These are phyloP conservation scores for Ensete glaucum DNA, from an alignment of 176 grass and related monocot genomes.

Conservation along the genomic window DNA sequence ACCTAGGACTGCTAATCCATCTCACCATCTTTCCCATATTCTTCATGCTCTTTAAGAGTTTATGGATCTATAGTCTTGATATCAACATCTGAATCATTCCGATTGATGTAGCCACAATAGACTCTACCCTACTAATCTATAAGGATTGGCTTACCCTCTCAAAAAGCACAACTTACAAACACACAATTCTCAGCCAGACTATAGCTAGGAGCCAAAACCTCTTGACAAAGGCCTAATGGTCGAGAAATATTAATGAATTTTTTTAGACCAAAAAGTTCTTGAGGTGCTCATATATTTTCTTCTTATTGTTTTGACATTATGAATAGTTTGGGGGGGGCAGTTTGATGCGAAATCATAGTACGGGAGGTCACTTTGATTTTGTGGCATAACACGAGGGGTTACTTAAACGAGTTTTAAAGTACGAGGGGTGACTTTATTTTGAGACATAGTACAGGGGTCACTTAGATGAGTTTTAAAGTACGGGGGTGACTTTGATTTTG, in stretches of 20 bases:
- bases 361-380: too few species aligned
- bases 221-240: slow-evolving; percentile 54
- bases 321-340: slow-evolving; percentile 5
- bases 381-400: too few species aligned
- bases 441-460: too few species aligned
- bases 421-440: too few species aligned
- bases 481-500: too few species aligned
- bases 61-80: slow-evolving; percentile 54
- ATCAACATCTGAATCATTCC: slow-evolving; percentile 33
- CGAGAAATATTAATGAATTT: slow-evolving; percentile 49
- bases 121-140: slow-evolving; percentile 68
- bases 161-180: slow-evolving; percentile 55
- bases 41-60: slow-evolving; percentile 34
- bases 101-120: slow-evolving; percentile 52
- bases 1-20: slow-evolving; percentile 72
- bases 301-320: slow-evolving; percentile 69
- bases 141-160: slow-evolving; percentile 53
- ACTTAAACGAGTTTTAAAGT: too few species aligned
- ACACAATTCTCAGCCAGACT: slow-evolving; percentile 68
- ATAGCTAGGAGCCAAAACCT: slow-evolving; percentile 58
- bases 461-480: too few species aligned
- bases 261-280: slow-evolving; percentile 49
- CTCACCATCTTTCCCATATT: slow-evolving; percentile 55
- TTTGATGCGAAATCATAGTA: too few species aligned
- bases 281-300: slow-evolving; percentile 54